A percentile compares a stretch with the other conserved stretches of the same genome.
These are phyloP conservation scores for Thalassiosira profunda DNA, from an alignment of 108 stramenopile genomes.

Conservation along the genomic window DNA sequence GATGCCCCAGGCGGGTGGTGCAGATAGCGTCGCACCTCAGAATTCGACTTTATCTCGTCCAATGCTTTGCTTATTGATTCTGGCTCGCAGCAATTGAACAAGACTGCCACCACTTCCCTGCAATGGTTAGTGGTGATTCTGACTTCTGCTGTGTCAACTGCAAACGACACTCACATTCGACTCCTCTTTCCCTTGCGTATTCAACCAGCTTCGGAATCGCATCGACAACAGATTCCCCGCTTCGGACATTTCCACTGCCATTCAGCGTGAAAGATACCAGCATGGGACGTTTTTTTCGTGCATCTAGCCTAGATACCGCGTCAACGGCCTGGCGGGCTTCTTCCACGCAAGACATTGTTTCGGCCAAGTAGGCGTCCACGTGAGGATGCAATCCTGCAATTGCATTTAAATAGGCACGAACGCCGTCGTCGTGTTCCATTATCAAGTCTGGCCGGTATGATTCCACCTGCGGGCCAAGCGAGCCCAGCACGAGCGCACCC, in stretches of 20 bases:
- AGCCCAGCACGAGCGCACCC: slow-evolving; percentile 61
- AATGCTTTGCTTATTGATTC: slow-evolving; percentile 80
- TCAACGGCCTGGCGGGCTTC: slow-evolving; percentile 78
- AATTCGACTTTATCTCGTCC: slow-evolving; percentile 33
- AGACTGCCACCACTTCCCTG: slow-evolving; percentile 62
- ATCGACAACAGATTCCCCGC: slow-evolving; percentile 53
- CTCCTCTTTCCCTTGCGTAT: slow-evolving; percentile 7
- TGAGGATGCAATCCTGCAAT: slow-evolving; percentile 56
- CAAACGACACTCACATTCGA: slow-evolving; percentile 42
- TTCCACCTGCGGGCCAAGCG: slow-evolving; percentile 79
- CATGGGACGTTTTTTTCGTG: slow-evolving; percentile 35
- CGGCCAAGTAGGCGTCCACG: slow-evolving; percentile 77
- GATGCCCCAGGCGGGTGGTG: slow-evolving; percentile 13
- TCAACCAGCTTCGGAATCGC: slow-evolving; percentile 47
- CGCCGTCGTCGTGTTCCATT: slow-evolving; percentile 61
- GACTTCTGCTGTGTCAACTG: no score
- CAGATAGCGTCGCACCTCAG: slow-evolving; percentile 23
- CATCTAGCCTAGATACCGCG: slow-evolving; percentile 41
- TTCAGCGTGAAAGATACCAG: slow-evolving; percentile 78
- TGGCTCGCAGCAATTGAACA: slow-evolving; percentile 88
- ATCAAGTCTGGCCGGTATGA: slow-evolving; percentile 82
- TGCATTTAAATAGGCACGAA: slow-evolving; percentile 48
- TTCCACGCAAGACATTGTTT: slow-evolving; percentile 82
- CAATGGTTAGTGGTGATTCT: no score
- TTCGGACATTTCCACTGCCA: slow-evolving; percentile 59